phyloP scores from a whole-genome alignment of 140 eudicot genomes.

The Ambrosia hybrid region DNA sequence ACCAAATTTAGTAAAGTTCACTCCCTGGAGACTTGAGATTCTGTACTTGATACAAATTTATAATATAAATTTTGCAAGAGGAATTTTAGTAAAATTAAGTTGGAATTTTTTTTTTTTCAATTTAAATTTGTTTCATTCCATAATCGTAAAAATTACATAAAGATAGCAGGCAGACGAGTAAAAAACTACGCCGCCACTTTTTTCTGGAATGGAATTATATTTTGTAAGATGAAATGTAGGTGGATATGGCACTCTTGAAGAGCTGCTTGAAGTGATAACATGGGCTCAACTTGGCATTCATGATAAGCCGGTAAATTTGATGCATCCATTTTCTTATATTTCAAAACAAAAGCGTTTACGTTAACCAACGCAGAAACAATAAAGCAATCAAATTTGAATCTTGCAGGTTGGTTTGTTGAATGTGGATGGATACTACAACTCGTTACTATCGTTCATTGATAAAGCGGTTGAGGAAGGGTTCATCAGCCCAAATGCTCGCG shows the following conservation, averaged over 20 bases:
- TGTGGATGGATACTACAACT: conserved; percentile 85
- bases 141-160: too few species aligned
- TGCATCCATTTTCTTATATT: neutral
- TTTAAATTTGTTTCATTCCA: too few species aligned
- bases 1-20: neutral
- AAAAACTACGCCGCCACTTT: too few species aligned
- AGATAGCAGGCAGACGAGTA: too few species aligned
- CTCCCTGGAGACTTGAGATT: neutral
- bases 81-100: neutral
- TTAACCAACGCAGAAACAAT: conserved; percentile 1
- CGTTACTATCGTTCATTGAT: conserved; percentile 60
- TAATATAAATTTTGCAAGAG: neutral
- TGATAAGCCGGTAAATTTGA: conserved; percentile 61
- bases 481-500: conserved; percentile 75
- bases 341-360: neutral
- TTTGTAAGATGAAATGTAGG: conserved; percentile 40
- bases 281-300: conserved; percentile 87
- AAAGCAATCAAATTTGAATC: neutral
- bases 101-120: too few species aligned
- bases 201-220: neutral
- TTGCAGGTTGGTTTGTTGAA: conserved; percentile 77
- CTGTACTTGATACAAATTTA: conserved; percentile 4
- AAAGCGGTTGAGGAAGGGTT: conserved; percentile 91
- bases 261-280: conserved; percentile 71
- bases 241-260: conserved; percentile 86